Base-by-base conservation (phyloP, 441 rosid genomes). In the Kokia cookei region DNA sequence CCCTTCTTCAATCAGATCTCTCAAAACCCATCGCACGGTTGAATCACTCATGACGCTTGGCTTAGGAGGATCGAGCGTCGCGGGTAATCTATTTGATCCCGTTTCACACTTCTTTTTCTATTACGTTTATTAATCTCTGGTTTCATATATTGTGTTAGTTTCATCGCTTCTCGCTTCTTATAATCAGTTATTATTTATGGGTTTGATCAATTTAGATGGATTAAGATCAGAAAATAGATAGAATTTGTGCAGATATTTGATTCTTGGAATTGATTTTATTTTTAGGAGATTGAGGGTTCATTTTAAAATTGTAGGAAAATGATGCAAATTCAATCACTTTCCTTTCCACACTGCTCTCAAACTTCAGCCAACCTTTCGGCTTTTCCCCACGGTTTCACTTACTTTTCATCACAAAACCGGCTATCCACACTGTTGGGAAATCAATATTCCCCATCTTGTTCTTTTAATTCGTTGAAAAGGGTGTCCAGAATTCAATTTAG, bases 321-420 rank as follows among this genome's bases (percentile, higher is more conserved):
- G 45, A 87, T 86, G 89, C 84, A 77, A 37, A 68, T 35, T 72
- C 83, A 80, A 17, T 60, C 35, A n/a, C 74, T 73, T 19, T 35
- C 80, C 11, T 24, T 67, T 22, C 50, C 75, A 61, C 76, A 73
- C 17, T 43, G 66, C 74, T 22, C 63, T 58, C 42, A 66, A 45
- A 1, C 72, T 27, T 65, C 62, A 2, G 58, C 72, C 64, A 68
- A 43, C 70, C 35, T 45, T 32, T 24, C 80, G 60, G 67, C 53
- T 29, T 72, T 74, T 65, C 19, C 71, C 75, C 70, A 3, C n/a
- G 3, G 71, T 68, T 48, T 3, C 22, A 54, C 74, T 22, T 29
- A 76, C 15, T 29, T 64, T 62, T 61, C 82, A 14, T 63, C 76
- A 1, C 27, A 9, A 7, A 68, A 54, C 14, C 70, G 22, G 37